Conservation (phyloP, 371 early-diverging fungal genomes). For the Zancudomyces culisetae region DNA sequence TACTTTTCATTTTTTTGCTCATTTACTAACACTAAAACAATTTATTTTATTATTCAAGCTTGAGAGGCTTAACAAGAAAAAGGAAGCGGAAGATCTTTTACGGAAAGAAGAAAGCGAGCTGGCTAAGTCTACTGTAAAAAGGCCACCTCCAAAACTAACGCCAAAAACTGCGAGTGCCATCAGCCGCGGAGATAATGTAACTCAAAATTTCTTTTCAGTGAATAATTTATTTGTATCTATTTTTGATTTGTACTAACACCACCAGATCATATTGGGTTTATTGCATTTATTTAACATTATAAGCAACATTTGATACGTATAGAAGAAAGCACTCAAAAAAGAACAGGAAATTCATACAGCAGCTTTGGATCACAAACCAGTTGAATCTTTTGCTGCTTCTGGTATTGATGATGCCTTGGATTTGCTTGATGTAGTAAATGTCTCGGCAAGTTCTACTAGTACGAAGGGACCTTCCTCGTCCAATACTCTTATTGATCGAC, state of each 20-base stretch:
- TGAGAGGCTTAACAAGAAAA: conserved; percentile 28
- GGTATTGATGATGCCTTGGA: conserved; percentile 67
- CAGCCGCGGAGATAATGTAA: neutral
- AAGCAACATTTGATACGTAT: conserved; percentile 6
- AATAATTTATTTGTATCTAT: too few species aligned
- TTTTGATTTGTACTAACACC: neutral
- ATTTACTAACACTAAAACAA: too few species aligned
- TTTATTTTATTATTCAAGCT: conserved; percentile 9
- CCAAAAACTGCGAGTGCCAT: neutral
- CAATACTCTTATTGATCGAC: conserved; percentile 34
- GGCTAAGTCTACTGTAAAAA: conserved; percentile 2
- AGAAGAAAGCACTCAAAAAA: conserved; percentile 8
- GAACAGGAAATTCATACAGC: neutral
- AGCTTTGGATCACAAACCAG: conserved; percentile 5
- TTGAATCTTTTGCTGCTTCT: conserved; percentile 45
- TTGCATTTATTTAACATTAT: too few species aligned
- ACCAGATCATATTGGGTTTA: too few species aligned
- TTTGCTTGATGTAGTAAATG: conserved; percentile 26
- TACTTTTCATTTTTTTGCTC: too few species aligned
- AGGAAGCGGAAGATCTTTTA: conserved; percentile 25
- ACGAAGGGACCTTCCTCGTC: conserved; percentile 11
- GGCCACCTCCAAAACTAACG: neutral
- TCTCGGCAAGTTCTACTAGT: neutral
- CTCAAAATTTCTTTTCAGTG: too few species aligned
- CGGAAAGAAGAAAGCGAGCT: conserved; percentile 23